Evolutionary conservation across 441 rosid species (phyloP), one percentile per base, ranked within the genome.

Genomic region (Kokia cookei): DNA sequence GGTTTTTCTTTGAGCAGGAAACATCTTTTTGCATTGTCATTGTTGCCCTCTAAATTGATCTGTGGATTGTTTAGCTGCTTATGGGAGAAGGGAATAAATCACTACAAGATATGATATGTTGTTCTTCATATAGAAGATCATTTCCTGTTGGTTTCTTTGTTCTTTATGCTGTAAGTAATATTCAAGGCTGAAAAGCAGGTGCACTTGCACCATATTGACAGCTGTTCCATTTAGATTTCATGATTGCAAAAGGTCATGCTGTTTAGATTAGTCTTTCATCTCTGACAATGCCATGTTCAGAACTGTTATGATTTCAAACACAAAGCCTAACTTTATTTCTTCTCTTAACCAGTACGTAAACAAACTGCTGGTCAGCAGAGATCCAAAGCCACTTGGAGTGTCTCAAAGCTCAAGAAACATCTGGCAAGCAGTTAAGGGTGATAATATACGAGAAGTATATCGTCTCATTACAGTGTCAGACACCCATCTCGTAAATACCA

Each of bases 391-490:
- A 75, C 76, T 82, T 64, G 78, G 80, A 9, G 72, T 40, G 48
- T 71, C 71, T 54, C 76, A 84, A 57, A 74, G 79, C 54, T 54
- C 80, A 32, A 75, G 74, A 76, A 77, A 77, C 37, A 84, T 92
- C 76, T 91, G 97, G 97, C 82, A 88, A 83, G 97, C 98, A 58
- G 97, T 94, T 58, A 85, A 87, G 89, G 78, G 75, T 70, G 81
- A 79, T 42, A 83, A 94, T 82, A 79, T 94, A 82, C 87, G 75
- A 75, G 97, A 91, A 85, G 91, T 90, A 27, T 94, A 94, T 76
- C 87, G 87, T 48, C 87, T 84, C 29, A 82, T 91, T 75, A 97
- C 86, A 77, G 79, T 82, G 53, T 81, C 88, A 29, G 86, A 88
- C 55, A 71, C 26, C 59, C 87, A 78, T 77, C 80, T 92, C 27